These are phyloP conservation scores for Trichophyton equinum DNA, from an alignment of 2,329 filamentous ascomycete species.

Conservation along the genomic window DNA sequence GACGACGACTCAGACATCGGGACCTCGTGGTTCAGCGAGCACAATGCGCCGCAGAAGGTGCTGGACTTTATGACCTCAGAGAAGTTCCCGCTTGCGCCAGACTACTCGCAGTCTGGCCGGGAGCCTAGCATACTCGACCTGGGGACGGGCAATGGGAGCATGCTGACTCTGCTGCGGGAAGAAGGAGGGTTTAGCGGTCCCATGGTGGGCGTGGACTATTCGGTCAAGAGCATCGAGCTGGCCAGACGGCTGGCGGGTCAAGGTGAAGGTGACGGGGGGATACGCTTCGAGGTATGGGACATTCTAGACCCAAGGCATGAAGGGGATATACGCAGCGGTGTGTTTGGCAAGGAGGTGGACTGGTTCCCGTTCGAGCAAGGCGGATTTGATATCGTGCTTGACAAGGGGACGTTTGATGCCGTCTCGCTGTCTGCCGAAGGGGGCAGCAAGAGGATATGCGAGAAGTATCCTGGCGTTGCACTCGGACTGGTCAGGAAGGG, in stretches of 20 bases:
- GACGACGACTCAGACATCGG: slow-evolving; percentile 65
- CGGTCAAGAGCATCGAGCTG: slow-evolving; percentile 57
- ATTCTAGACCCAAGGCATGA: slow-evolving; percentile 35
- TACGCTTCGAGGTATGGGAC: slow-evolving; percentile 52
- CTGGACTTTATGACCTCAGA: slow-evolving; percentile 51
- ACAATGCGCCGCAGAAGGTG: slow-evolving; percentile 71
- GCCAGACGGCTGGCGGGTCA: slow-evolving; percentile 46
- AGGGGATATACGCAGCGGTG: slow-evolving; percentile 1
- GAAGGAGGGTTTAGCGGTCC: slow-evolving; percentile 50
- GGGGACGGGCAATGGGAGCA: slow-evolving; percentile 85
- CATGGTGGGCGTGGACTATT: slow-evolving; percentile 86
- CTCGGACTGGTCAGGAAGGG: slow-evolving; percentile 54
- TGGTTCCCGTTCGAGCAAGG: slow-evolving; percentile 31
- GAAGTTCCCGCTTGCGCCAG: slow-evolving; percentile 33
- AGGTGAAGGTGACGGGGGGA: slow-evolving; percentile 34
- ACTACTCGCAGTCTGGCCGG: slow-evolving; percentile 13
- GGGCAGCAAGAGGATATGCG: slow-evolving; percentile 46
- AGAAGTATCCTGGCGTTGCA: slow-evolving; percentile 61
- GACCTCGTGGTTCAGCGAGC: slow-evolving; percentile 94
- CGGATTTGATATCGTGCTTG: slow-evolving; percentile 83
- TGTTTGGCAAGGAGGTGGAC: slow-evolving; percentile 11
- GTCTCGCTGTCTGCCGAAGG: slow-evolving; percentile 50
- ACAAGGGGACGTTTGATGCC: slow-evolving; percentile 97
- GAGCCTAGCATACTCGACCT: slow-evolving; percentile 58
- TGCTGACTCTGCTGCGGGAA: slow-evolving; percentile 69